These are phyloP conservation scores for Parietaria judaica DNA, from an alignment of 306 rosid species.

Conservation along the genomic window DNA sequence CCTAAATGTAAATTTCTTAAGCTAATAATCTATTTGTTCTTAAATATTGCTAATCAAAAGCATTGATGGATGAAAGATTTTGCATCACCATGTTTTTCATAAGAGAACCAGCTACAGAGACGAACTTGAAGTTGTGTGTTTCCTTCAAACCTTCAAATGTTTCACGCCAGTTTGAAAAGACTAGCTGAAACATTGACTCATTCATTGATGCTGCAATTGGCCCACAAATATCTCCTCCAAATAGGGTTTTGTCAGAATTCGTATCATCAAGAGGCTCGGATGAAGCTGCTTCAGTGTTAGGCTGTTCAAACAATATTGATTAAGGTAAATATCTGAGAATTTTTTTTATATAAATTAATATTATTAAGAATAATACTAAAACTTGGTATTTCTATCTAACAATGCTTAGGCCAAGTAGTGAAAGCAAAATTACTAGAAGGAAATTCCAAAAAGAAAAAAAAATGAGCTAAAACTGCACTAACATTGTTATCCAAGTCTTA, in stretches of 20 bases:
- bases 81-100: conserved; percentile 73
- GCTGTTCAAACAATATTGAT: conserved; percentile 32
- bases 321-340: conserved; percentile 11
- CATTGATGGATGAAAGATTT: conserved; percentile 1
- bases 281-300: conserved; percentile 28
- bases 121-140: conserved; percentile 64
- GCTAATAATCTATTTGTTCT: background rate
- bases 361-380: background rate
- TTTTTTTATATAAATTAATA: background rate
- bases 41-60: background rate
- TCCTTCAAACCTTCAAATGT: conserved; percentile 82
- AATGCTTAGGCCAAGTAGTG: too few species aligned
- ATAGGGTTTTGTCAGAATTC: conserved; percentile 41
- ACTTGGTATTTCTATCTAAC: background rate
- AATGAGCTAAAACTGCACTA: too few species aligned
- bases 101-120: conserved; percentile 90
- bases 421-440: too few species aligned
- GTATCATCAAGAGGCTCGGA: conserved; percentile 29
- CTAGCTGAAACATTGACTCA: conserved; percentile 81
- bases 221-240: conserved; percentile 76
- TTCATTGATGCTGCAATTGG: conserved; percentile 89
- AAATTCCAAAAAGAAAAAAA: too few species aligned
- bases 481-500: too few species aligned
- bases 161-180: conserved; percentile 71
- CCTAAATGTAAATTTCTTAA: too few species aligned